Evolutionary conservation across 2,329 filamentous ascomycete genomes (phyloP), one percentile per base, ranked within the genome.

Genomic region (Trichophyton verrucosum): DNA sequence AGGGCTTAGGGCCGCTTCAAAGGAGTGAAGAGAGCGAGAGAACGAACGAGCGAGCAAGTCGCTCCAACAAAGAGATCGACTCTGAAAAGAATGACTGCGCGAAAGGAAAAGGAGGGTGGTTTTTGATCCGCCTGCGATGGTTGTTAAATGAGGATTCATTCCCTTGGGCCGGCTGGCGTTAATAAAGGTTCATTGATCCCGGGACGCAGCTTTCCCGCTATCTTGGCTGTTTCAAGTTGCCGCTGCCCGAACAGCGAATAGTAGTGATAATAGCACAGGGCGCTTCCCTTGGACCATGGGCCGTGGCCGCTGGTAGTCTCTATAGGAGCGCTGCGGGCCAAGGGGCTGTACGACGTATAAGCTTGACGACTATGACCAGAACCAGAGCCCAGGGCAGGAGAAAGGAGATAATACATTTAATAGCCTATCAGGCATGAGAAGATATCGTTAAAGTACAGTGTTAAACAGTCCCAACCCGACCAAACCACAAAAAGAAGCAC

Each of bases 1-100:
- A 57, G 36, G 38, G 38, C 36, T 22, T 5, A 57, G 22, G 5
- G 27, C 46, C 20, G 13, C 9, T 51, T 51, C 46, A 47, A 57
- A 65, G 62, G 61, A 67, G 62, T 59, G 64, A 66, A 59, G 40
- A 57, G 57, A 46, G 53, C 44, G 42, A 55, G 61, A 57, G 58
- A 57, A 30, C 13, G 64, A 62, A 30, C 13, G 64, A 62, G 59
- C 66, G 62, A 59, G 60, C 64, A 59, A 46, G 44, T 59, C 47
- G 57, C 51, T 51, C 57, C 3, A 27, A 27, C 46, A 61, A 57
- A 61, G 58, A 61, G 66, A 66, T 59, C 59, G 51, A 42, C 46
- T 51, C 46, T 51, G 46, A 55, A 38, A 33, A 30, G 60, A 36
- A 58, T 20, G 58, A 59, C 60, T 40, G 51, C 64, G 56, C 40